Conservation (phyloP, 2,329 filamentous ascomycete genomes). For the Beauveria sp. region DNA sequence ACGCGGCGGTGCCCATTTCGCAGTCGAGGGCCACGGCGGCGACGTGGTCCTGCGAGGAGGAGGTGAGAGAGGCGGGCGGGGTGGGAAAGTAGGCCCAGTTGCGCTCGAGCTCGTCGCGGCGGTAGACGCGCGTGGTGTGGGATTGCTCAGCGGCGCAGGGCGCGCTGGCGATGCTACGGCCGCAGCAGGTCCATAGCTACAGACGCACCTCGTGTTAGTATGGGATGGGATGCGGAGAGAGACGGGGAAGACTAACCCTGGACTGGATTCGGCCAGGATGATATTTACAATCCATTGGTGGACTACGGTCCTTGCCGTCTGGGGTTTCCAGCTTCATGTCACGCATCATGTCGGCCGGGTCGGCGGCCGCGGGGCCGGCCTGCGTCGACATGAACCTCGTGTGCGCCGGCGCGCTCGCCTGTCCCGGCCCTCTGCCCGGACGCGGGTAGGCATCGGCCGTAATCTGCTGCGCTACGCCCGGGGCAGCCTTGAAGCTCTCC, state of each 20-base stretch:
- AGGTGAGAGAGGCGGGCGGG: neutral
- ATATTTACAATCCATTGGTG: conserved; percentile 18
- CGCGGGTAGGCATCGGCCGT: neutral
- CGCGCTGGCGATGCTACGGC: conserved; percentile 14
- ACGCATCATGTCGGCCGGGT: neutral
- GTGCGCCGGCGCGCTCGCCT: neutral
- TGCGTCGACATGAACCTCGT: neutral
- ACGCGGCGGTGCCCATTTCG: conserved; percentile 42
- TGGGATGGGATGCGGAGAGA: neutral
- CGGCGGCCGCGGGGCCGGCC: neutral
- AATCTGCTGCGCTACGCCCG: neutral
- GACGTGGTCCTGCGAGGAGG: neutral
- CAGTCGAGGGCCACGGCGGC: conserved; percentile 42
- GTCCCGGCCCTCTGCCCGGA: neutral
- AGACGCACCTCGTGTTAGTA: neutral
- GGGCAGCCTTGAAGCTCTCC: neutral
- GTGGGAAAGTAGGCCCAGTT: conserved; percentile 22
- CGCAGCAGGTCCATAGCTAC: conserved; percentile 25
- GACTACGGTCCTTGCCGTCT: neutral
- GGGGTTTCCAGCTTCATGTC: neutral
- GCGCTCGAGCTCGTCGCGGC: conserved; percentile 19
- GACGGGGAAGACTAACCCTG: conserved; percentile 16
- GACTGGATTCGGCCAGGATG: conserved; percentile 22
- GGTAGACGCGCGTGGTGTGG: conserved; percentile 19
- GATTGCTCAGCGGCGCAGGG: conserved; percentile 20